These are phyloP conservation scores for Skeletonema menzelii DNA, from an alignment of 108 stramenopile genomes.

Conservation along the genomic window DNA sequence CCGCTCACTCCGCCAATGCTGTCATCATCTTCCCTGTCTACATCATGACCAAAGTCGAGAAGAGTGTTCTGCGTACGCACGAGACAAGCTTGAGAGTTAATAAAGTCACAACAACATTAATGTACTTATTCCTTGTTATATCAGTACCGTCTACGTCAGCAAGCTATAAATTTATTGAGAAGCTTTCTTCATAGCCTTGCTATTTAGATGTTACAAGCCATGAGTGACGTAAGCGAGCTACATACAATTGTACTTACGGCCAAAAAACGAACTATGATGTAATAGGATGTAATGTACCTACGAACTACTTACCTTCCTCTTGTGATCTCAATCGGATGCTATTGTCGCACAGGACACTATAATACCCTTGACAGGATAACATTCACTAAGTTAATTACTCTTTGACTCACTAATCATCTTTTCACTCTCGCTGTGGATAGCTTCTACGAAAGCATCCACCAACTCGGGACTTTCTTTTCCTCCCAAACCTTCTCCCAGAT, in stretches of 20 bases:
- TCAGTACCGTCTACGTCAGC: not conserved
- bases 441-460: conserved; percentile 86
- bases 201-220: not conserved
- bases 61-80: not conserved
- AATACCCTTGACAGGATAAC: no score
- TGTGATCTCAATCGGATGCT: no score
- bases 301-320: no score
- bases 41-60: no score
- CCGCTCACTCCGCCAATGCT: not conserved
- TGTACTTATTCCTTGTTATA: not conserved
- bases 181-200: not conserved
- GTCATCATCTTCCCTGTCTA: no score
- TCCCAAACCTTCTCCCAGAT: conserved; percentile 93
- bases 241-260: no score
- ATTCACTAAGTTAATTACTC: not conserved
- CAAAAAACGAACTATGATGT: no score
- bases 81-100: not conserved
- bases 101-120: not conserved
- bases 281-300: no score
- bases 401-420: conserved; percentile 54
- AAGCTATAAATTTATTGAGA: not conserved
- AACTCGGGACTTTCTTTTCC: conserved; percentile 90
- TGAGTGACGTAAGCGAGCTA: not conserved
- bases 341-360: no score
- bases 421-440: conserved; percentile 88